A percentile compares a stretch with the other conserved stretches of the same genome.
These are phyloP conservation scores for Aspergillus proliferans DNA, from an alignment of 2,329 filamentous ascomycete species.

Conservation along the genomic window DNA sequence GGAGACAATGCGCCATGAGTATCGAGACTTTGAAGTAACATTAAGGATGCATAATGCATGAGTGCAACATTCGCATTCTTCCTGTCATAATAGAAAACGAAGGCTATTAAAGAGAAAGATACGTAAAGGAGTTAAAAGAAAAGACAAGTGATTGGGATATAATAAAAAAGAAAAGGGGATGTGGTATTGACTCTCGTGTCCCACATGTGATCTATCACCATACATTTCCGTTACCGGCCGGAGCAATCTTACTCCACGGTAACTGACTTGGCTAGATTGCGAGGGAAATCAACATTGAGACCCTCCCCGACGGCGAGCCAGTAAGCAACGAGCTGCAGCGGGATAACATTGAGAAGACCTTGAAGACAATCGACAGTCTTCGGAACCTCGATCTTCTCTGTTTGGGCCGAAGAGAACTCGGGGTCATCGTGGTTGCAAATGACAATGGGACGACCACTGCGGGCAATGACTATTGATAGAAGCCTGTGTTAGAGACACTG, in stretches of 20 bases:
- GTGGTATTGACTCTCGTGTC: background rate
- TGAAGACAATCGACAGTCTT: constrained; percentile 92
- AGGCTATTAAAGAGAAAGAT: constrained; percentile 2
- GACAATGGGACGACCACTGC: constrained; percentile 91
- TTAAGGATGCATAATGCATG: background rate
- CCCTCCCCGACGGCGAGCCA: constrained; percentile 96
- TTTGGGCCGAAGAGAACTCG: constrained; percentile 82
- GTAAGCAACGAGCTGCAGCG: constrained; percentile 96
- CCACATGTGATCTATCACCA: background rate
- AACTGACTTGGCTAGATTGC: constrained; percentile 97
- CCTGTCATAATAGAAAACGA: constrained; percentile 1
- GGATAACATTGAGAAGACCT: constrained; percentile 95
- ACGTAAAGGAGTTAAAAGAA: background rate
- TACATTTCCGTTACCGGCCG: no score
- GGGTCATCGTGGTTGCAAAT: constrained; percentile 90
- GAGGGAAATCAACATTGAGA: constrained; percentile 95
- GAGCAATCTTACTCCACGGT: constrained; percentile 74
- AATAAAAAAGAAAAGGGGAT: background rate
- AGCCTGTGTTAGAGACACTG: constrained; percentile 18
- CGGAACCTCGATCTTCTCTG: constrained; percentile 95
- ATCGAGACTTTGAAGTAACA: background rate
- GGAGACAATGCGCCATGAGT: background rate
- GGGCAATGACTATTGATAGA: constrained; percentile 69
- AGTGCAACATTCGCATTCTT: constrained; percentile 4
- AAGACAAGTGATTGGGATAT: background rate